phyloP scores from a whole-genome alignment of 1,284 basidiomycete species.

The Macrocystidia cucumis region DNA sequence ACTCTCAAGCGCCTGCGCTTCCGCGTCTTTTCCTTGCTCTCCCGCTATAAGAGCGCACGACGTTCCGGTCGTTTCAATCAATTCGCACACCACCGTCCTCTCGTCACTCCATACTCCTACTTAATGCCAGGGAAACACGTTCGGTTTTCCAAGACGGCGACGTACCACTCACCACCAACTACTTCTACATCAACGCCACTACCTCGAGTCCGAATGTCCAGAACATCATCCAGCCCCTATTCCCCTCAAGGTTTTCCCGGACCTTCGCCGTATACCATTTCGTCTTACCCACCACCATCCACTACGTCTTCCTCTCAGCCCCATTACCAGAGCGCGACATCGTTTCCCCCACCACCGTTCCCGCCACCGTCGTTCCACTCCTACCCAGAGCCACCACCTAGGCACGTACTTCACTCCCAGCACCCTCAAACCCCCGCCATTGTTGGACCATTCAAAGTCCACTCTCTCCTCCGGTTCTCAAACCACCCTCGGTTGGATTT shows the following conservation, averaged over 20 bases:
- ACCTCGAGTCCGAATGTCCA: no score
- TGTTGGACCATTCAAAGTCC: slow-evolving; percentile 14
- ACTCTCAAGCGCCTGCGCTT: no score
- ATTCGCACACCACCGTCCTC: no score
- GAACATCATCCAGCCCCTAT: no score
- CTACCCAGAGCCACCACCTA: slow-evolving; percentile 15
- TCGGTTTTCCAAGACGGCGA: slow-evolving; percentile 20
- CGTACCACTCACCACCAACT: slow-evolving; percentile 16
- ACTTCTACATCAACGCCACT: slow-evolving; percentile 10
- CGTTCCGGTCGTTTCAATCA: no score
- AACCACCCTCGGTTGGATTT: slow-evolving; percentile 19
- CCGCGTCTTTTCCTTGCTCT: no score
- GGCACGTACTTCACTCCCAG: slow-evolving; percentile 3
- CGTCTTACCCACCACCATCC: slow-evolving; percentile 16
- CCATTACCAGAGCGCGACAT: no score
- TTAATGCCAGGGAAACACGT: slow-evolving; percentile 23
- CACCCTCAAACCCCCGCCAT: background rate
- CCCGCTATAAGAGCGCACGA: no score
- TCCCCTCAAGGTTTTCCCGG: slow-evolving; percentile 15
- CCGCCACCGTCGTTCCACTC: no score
- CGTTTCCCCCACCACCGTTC: no score
- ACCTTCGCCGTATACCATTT: slow-evolving; percentile 17
- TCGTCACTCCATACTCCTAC: background rate
- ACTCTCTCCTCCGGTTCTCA: slow-evolving; percentile 25
- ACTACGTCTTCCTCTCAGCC: slow-evolving; percentile 2